Conservation (phyloP, 1,284 basidiomycete species). For the Papiliotrema fonsecae region DNA sequence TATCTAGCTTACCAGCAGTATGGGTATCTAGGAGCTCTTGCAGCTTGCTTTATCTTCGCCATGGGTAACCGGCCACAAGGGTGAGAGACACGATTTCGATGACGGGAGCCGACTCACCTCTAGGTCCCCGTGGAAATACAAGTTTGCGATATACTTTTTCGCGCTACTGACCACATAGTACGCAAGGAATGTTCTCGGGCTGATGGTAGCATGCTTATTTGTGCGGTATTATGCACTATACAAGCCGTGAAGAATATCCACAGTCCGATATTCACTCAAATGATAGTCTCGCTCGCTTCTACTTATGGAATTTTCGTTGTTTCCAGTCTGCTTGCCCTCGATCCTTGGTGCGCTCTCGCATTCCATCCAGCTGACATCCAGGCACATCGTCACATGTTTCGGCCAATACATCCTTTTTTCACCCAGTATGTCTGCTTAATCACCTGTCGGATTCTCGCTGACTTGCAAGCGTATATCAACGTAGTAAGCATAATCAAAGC, state of each 20-base stretch:
- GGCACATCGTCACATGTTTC: constrained; percentile 80
- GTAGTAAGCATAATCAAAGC: no score
- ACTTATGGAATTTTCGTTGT: constrained; percentile 82
- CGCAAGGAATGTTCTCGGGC: constrained; percentile 3
- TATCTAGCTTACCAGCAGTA: constrained; percentile 56
- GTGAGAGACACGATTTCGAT: constrained; percentile 49
- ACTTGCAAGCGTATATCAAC: constrained; percentile 37
- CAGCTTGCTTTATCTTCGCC: constrained; percentile 87
- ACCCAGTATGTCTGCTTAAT: constrained; percentile 32
- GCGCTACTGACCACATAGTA: constrained; percentile 72
- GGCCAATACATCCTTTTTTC: constrained; percentile 76
- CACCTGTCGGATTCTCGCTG: constrained; percentile 21
- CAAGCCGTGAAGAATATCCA: constrained; percentile 61
- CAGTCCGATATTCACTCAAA: constrained; percentile 61
- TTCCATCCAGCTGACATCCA: not conserved
- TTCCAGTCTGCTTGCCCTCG: constrained; percentile 78
- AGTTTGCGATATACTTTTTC: constrained; percentile 68
- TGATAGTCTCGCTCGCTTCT: constrained; percentile 76
- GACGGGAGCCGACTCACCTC: not conserved
- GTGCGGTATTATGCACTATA: constrained; percentile 68
- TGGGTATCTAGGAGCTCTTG: constrained; percentile 73
- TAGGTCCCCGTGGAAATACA: constrained; percentile 81
- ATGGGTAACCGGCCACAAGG: constrained; percentile 95
- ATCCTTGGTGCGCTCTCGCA: constrained; percentile 60
- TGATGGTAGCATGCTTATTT: constrained; percentile 48